These are phyloP conservation scores for Fusarium pseudograminearum DNA, from an alignment of 2,329 filamentous ascomycete species.

Conservation along the genomic window DNA sequence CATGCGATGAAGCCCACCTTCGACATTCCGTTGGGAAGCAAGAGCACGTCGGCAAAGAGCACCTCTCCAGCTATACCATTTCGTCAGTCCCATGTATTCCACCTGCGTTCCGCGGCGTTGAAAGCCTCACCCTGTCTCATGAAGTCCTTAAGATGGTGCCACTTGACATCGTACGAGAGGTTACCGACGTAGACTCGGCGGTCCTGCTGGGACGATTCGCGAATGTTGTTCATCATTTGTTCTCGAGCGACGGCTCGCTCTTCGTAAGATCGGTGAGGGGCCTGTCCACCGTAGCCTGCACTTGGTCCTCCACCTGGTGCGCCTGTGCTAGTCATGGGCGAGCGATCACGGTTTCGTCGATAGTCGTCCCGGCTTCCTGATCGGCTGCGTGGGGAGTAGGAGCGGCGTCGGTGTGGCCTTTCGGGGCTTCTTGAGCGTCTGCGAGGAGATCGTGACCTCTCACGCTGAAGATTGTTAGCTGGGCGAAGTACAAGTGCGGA, in stretches of 20 bases:
- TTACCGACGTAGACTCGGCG: constrained; percentile 99
- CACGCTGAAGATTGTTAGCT: constrained; percentile 70
- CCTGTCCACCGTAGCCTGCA: constrained; percentile 70
- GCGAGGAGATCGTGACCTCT: constrained; percentile 83
- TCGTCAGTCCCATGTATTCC: constrained; percentile 56
- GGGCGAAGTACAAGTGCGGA: constrained; percentile 13
- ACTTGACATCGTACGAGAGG: constrained; percentile 99
- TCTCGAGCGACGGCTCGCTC: constrained; percentile 87
- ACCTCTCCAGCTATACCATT: constrained; percentile 87
- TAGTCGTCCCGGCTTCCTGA: constrained; percentile 81
- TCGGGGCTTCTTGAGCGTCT: constrained; percentile 88
- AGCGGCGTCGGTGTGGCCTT: constrained; percentile 76
- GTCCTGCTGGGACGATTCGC: constrained; percentile 97
- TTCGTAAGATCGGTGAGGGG: constrained; percentile 81
- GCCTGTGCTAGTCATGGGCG: constrained; percentile 84
- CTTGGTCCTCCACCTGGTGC: constrained; percentile 77
- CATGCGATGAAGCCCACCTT: constrained; percentile 98
- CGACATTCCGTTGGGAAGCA: constrained; percentile 99
- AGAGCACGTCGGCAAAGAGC: constrained; percentile 98
- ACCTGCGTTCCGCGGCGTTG: constrained; percentile 44
- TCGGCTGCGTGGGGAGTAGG: constrained; percentile 82
- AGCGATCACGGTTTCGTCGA: constrained; percentile 79
- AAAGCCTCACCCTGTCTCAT: constrained; percentile 93
- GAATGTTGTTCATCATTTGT: constrained; percentile 94
- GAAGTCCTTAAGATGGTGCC: constrained; percentile 99